Conservation (phyloP, 1,139 yeast species). For the Suzukiozyma palmioleophila region DNA sequence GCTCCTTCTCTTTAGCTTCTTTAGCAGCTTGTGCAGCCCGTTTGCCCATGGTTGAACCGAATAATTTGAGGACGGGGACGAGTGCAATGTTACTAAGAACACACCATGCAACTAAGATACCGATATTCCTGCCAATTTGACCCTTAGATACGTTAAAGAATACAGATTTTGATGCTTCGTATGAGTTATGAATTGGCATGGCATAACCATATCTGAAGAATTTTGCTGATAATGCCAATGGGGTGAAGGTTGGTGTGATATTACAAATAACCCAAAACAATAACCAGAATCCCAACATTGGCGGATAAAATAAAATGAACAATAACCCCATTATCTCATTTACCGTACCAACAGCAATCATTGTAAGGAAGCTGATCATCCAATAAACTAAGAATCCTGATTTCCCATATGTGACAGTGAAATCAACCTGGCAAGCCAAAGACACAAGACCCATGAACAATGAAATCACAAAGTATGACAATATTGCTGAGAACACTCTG, state of each 20-base stretch:
- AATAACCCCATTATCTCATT: constrained; percentile 38
- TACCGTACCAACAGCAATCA: constrained; percentile 40
- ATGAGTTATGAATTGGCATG: constrained; percentile 36
- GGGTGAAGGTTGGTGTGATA: constrained; percentile 36
- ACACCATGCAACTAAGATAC: constrained; percentile 32
- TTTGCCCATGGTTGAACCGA: constrained; percentile 24
- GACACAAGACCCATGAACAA: constrained; percentile 37
- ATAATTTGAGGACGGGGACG: constrained; percentile 36
- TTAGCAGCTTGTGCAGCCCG: constrained; percentile 16
- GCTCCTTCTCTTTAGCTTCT: constrained; percentile 11
- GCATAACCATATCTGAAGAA: constrained; percentile 37
- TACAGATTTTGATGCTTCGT: constrained; percentile 34
- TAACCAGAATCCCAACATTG: constrained; percentile 41
- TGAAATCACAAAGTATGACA: constrained; percentile 33
- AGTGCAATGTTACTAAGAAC: constrained; percentile 27
- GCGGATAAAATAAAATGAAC: constrained; percentile 28
- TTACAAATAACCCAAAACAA: constrained; percentile 38
- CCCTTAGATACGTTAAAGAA: constrained; percentile 35
- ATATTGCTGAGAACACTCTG: constrained; percentile 24
- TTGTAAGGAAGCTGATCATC: constrained; percentile 39
- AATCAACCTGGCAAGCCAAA: constrained; percentile 41
- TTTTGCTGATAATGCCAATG: constrained; percentile 29
- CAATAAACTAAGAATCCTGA: constrained; percentile 43
- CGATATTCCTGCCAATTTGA: constrained; percentile 33
- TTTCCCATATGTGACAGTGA: constrained; percentile 33